Base-by-base conservation (phyloP, 2,329 filamentous ascomycete genomes). In the Boeremia exigua region DNA sequence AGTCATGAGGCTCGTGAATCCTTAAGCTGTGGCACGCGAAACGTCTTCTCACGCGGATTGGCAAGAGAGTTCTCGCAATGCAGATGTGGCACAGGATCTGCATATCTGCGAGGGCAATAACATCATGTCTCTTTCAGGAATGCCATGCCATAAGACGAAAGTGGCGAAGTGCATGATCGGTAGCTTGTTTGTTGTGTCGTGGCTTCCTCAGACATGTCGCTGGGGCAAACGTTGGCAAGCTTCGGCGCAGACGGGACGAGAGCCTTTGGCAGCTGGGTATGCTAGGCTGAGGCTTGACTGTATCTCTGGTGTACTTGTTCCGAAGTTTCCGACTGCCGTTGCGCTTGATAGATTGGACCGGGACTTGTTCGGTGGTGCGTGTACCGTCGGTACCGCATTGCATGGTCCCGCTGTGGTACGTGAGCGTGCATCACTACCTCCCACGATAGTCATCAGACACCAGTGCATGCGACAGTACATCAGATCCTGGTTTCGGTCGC, bases 221-320 rank as follows among this genome's bases (percentile, higher is more conserved):
- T 39, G 9, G 56, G 44, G 28, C 49, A 43, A 59, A 38, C 43
- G 58, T 33, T 56, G 43, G 54, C 42, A 66, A 61, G 50, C 56
- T 66, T 62, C 72, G 72, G 72, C 66, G 62, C 54, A 66, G 60
- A 65, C 72, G 72, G 72, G 71, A 73, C 67, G 71, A 60, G 61
- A 60, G 60, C 72, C 71, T 56, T 45, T 39, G 49, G 57, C 55
- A 47, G 44, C 48, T 60, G 65, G 60, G 60, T 63, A 52, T 64
- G 58, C 55, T 56, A 34, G 49, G 45, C 38, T 56, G 56, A 66
- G 56, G 63, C 60, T 67, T 60, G 63, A 48, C 49, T 43, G 50
- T 40, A 51, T 46, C 43, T 55, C 54, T 63, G 56, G 54, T 57
- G 61, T 60, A 56, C 61, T 62, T 55, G 56, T 66, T 53, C 69